Percentiles rank a stretch among this genome's conserved stretches.
Conservation (phyloP, 805 yeast species). For the Wickerhamomyces ciferrii region DNA sequence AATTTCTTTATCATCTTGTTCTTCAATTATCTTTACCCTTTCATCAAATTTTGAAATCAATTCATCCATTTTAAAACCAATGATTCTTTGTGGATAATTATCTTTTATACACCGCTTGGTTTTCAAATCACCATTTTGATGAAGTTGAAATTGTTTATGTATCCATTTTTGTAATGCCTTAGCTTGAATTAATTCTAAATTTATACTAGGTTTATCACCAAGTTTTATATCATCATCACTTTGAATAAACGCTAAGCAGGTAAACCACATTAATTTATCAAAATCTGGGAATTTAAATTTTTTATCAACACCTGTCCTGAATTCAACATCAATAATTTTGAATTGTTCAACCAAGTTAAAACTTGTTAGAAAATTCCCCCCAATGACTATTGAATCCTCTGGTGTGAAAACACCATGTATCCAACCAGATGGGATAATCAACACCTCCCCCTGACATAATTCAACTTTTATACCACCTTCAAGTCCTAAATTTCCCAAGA, state of each 20-base stretch:
- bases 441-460: constrained; percentile 59
- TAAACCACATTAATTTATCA: constrained; percentile 62
- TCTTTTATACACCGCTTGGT: too few relatives aligned
- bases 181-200: too few relatives aligned
- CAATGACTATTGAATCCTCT: constrained; percentile 72
- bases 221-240: too few relatives aligned
- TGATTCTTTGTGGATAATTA: too few relatives aligned
- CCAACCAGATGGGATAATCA: constrained; percentile 90
- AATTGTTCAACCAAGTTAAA: constrained; percentile 55
- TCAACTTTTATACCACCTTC: constrained; percentile 50
- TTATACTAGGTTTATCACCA: too few relatives aligned
- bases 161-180: too few relatives aligned
- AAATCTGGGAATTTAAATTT: constrained; percentile 78
- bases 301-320: constrained; percentile 63
- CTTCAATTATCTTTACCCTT: too few relatives aligned
- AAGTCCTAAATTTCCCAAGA: constrained; percentile 52
- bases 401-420: constrained; percentile 89
- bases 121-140: too few relatives aligned
- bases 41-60: too few relatives aligned
- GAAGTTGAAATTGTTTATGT: too few relatives aligned
- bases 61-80: too few relatives aligned
- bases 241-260: constrained; percentile 27
- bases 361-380: constrained; percentile 80
- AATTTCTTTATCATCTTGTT: too few relatives aligned
- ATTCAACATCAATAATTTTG: constrained; percentile 56